Percentiles rank a stretch among this genome's conserved stretches.
Evolutionary conservation across 495 filamentous ascomycete genomes (phyloP).

Genomic region (Trypethelium eluteriae): DNA sequence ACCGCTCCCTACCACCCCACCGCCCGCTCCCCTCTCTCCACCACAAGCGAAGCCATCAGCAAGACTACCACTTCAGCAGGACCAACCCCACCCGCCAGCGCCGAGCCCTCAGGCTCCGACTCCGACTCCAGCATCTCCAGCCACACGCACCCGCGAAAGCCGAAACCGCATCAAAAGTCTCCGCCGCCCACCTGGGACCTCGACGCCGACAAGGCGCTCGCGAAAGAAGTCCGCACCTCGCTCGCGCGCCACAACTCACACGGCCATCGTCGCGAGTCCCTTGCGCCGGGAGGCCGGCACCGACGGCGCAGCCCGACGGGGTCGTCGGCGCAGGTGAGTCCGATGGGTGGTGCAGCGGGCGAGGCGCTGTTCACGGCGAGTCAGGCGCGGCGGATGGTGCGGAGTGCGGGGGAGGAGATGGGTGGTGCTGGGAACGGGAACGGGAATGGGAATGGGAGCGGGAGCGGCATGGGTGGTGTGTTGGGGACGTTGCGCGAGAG

Average conservation of each 20-base stretch:
- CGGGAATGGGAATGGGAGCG: no score
- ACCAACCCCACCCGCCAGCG: constrained; percentile 35
- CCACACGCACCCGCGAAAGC: constrained; percentile 23
- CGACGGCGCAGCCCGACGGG: constrained; percentile 59
- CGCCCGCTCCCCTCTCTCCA: constrained; percentile 40
- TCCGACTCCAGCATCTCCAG: constrained; percentile 34
- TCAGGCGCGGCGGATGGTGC: constrained; percentile 64
- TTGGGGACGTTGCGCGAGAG: neutral
- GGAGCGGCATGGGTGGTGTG: constrained; percentile 33
- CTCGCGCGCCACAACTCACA: constrained; percentile 49
- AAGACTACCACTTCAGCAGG: constrained; percentile 34
- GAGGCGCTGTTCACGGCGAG: constrained; percentile 58
- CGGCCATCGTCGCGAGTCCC: constrained; percentile 13
- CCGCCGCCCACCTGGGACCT: constrained; percentile 24
- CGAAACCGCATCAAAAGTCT: constrained; percentile 14
- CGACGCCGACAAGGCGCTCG: constrained; percentile 53
- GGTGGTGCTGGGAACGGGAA: neutral
- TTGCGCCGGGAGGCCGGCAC: constrained; percentile 35
- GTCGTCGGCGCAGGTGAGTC: constrained; percentile 21
- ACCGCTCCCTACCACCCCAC: constrained; percentile 51
- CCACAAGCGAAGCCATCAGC: constrained; percentile 14
- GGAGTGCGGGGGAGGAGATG: constrained; percentile 54
- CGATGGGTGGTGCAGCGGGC: constrained; percentile 40
- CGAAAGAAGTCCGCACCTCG: constrained; percentile 42
- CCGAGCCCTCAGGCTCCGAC: constrained; percentile 32